Evolutionary conservation across 768 basidiomycete genomes (phyloP), one percentile per base, ranked within the genome.

Genomic region (Hygrocybe coccinea): DNA sequence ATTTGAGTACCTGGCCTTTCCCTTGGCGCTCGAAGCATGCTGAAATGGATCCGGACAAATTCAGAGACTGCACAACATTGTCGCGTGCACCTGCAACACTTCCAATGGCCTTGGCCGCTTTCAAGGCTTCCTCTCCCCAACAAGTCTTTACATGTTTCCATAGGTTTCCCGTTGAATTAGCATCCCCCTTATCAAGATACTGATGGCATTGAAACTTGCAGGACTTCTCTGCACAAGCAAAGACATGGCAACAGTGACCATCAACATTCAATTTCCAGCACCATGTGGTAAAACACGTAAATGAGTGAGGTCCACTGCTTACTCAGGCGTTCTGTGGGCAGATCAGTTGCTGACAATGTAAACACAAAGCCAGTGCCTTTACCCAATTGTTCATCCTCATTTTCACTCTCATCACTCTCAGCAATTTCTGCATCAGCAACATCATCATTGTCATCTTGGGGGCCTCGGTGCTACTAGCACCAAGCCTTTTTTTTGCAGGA

Each of bases 201-300:
- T 62, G 60, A 12, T 49, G 37, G 5, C 67, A 56, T 9, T 12
- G 29, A 1, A 53, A 37, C 45, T 60, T 67, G 52, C 71, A 72
- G 7, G 55, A 24, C 2, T 37, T 51, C 5, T 58, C 63, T 9
- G 50, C 38, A 25, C 70, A 74, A 12, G 54, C 38, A 58, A 73
- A 76, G 19, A 43, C 60, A 50, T 72, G 71, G 17, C 47, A 50
- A 15, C 54, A 59, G 6, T 59, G 54, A 4, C 62, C 62, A 35
- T 65, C 44, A 7, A 62, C 54, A 33, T n/a, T 58, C 59, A 37
- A 71, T 66, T 0, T n/a, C 24, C 1, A 64, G 60, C 0, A 5
- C 54, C 0, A 65, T 64, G 0, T 70, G 24, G 41, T 67, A 76
- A 59, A 74, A 73, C 0, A 63, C 67, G 61, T 76, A 76, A 11